Evolutionary conservation across 139 green algal genomes (phyloP), one percentile per base, ranked within the genome.

Genomic region (Coccomyxa sp.): DNA sequence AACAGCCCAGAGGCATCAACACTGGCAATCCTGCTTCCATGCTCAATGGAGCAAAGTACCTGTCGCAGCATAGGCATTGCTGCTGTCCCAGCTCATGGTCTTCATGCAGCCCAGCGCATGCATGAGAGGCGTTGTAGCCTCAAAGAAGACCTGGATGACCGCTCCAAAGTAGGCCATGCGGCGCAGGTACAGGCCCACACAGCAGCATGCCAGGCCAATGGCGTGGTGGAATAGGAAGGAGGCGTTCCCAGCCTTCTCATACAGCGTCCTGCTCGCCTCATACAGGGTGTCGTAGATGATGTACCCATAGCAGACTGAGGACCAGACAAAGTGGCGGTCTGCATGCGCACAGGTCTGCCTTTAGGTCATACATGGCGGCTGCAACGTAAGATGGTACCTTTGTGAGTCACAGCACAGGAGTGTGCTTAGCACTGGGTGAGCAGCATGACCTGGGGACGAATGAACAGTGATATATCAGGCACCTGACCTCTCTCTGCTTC

Each of bases 81-180:
- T 76, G 7, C 39, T 24, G 39, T 68, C 38, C 33, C 22, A 22
- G 58, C 79, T 50, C 10, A 78, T 75, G 10, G 83, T 33, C 8
- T 76, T 76, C 68, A 87, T 71, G 83, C 83, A 87, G 39, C 83
- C 83, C 68, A 87, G 73, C 64, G 78, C 27, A 33, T 87, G 83
- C 76, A 87, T 68, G 68, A 87, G 68, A 9, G 83, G 83, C 22
- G 82, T 87, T 50, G 79, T 85, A 29, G n/a, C 44, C 73, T 87
- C 83, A 68, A 87, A 87, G 68, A 82, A 85, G 0, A 87, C 80
- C 68, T 87, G 68, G 29, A 85, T 82, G 58, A 77, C 83, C 44
- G 81, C 68, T 12, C 83, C 83, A 64, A 87, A 87, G 33, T 83
- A 54, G 7, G 83, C 83, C 68, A 87, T 64, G 68, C 40, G 78